Evolutionary conservation across 805 yeast species (phyloP).

Genomic region (Myxozyma vanderwaltii): DNA sequence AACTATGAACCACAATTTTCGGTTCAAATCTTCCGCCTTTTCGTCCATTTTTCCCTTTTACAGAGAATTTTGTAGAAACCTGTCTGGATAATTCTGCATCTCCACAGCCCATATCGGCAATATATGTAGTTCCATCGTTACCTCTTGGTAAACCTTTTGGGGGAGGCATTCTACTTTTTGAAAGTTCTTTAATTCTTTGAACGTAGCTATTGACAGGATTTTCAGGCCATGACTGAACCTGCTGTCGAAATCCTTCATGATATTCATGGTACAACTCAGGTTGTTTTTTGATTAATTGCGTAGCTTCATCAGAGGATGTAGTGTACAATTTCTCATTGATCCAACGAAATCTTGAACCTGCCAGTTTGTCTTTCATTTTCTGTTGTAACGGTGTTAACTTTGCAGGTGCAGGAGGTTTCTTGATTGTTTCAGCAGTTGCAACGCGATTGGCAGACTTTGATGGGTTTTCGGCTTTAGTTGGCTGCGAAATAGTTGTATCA

Average conservation of each 20-base stretch:
- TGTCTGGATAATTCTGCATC: slow-evolving; percentile 82
- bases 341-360: slow-evolving; percentile 97
- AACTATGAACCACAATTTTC: slow-evolving; percentile 72
- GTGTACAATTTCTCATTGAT: slow-evolving; percentile 97
- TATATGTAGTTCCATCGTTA: slow-evolving; percentile 61
- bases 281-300: slow-evolving; percentile 69
- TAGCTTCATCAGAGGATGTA: slow-evolving; percentile 73
- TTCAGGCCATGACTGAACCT: slow-evolving; percentile 97
- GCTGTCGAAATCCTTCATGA: slow-evolving; percentile 92
- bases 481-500: neutral
- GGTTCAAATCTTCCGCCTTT: slow-evolving; percentile 41
- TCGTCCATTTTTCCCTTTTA: slow-evolving; percentile 38
- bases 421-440: neutral
- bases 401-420: slow-evolving; percentile 21
- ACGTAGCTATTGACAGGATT: slow-evolving; percentile 95
- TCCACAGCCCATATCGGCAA: slow-evolving; percentile 99
- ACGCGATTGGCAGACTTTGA: neutral
- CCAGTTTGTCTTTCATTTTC: slow-evolving; percentile 91
- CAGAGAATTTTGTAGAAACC: slow-evolving; percentile 55
- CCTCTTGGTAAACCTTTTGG: slow-evolving; percentile 52
- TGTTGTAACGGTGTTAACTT: slow-evolving; percentile 85
- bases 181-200: slow-evolving; percentile 54
- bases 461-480: neutral
- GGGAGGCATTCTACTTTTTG: slow-evolving; percentile 15
- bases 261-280: slow-evolving; percentile 92